A percentile compares a stretch with the other conserved stretches of the same genome.
Conservation (phyloP, 352 stramenopile species). For the Phytopythium mirpurense region DNA sequence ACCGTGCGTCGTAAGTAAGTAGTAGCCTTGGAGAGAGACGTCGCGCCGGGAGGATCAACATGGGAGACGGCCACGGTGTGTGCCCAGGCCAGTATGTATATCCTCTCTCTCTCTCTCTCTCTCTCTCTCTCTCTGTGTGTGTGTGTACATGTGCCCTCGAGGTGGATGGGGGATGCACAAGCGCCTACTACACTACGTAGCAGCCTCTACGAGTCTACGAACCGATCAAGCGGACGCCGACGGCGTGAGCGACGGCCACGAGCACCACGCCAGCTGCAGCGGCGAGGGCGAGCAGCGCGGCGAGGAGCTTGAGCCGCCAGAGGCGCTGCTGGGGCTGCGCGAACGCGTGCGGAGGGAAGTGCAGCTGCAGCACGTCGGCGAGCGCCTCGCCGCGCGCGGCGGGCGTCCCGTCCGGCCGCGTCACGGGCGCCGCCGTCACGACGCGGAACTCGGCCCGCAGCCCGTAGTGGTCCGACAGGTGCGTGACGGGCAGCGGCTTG, state of each 20-base stretch:
- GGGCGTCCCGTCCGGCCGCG: conserved; percentile 32
- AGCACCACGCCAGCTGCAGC: conserved; percentile 16
- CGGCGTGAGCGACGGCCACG: conserved; percentile 2
- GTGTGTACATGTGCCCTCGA: too few species aligned
- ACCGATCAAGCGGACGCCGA: conserved; percentile 2
- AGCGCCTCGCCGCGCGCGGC: conserved; percentile 25
- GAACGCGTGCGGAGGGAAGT: conserved; percentile 62
- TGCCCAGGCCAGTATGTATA: too few species aligned
- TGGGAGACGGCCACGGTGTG: background rate
- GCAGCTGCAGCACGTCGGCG: conserved; percentile 54
- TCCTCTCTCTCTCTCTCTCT: too few species aligned
- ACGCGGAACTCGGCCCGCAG: conserved; percentile 50
- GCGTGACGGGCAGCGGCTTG: conserved; percentile 52
- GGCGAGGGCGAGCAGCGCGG: conserved; percentile 35
- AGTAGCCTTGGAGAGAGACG: too few species aligned
- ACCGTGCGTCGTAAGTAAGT: too few species aligned
- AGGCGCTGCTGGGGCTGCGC: conserved; percentile 43
- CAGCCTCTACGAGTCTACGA: background rate
- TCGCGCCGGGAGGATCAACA: too few species aligned
- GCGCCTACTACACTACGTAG: too few species aligned
- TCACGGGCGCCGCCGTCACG: conserved; percentile 26
- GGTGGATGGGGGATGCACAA: too few species aligned
- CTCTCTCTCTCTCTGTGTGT: background rate
- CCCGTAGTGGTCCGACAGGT: conserved; percentile 80
- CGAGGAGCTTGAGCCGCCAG: conserved; percentile 65